Evolutionary conservation across 2,329 filamentous ascomycete species (phyloP).

Genomic region (Endocalyx cinctus): DNA sequence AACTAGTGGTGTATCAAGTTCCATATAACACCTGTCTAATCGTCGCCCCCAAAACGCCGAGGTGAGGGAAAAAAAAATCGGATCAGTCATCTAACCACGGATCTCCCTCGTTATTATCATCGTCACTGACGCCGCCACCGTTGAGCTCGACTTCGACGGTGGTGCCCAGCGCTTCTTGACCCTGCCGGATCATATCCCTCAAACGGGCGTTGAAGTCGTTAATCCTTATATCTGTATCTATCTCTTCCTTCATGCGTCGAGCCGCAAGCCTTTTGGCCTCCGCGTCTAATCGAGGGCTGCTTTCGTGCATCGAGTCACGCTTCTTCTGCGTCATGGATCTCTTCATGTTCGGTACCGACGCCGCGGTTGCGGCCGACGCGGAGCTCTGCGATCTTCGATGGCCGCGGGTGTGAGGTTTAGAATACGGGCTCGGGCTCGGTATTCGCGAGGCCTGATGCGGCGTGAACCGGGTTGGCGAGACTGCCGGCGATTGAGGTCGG

Average conservation of each 20-base stretch:
- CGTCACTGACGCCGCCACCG: constrained; percentile 12
- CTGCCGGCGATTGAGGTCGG: constrained; percentile 19
- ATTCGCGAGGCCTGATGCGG: constrained; percentile 22
- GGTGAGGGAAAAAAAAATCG: background rate
- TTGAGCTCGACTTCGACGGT: constrained; percentile 58
- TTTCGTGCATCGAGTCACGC: constrained; percentile 24
- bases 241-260: constrained; percentile 67
- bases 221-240: constrained; percentile 74
- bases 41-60: no score
- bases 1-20: no score
- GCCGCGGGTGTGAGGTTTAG: constrained; percentile 12
- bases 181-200: constrained; percentile 83
- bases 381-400: constrained; percentile 44
- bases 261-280: constrained; percentile 73
- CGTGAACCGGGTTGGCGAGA: constrained; percentile 13
- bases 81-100: constrained; percentile 35
- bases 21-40: no score
- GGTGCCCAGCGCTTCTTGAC: constrained; percentile 77
- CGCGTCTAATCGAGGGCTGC: constrained; percentile 49
- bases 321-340: constrained; percentile 16
- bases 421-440: constrained; percentile 22
- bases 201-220: constrained; percentile 74
- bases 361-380: constrained; percentile 34
- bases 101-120: no score
- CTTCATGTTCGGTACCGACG: constrained; percentile 3